Evolutionary conservation across 2,329 filamentous ascomycete species (phyloP).

Genomic region (Magnaporthiopsis incrustans): DNA sequence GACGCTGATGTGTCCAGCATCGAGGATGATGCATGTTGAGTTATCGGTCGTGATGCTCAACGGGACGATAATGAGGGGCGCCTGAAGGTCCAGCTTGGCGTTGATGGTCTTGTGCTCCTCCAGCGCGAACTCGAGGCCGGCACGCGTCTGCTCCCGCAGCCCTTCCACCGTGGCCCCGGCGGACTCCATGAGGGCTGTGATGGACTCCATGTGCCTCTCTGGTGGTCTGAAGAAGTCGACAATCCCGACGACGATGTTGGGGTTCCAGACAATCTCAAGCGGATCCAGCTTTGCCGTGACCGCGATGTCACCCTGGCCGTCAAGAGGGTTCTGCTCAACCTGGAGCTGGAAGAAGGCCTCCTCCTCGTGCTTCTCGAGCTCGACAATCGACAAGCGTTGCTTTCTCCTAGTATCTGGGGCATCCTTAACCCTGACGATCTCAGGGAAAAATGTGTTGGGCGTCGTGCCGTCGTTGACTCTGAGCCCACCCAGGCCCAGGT

Average conservation of each 20-base stretch:
- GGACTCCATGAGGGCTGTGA: conserved; percentile 88
- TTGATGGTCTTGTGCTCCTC: conserved; percentile 98
- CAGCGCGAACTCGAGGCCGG: conserved; percentile 89
- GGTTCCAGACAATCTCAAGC: conserved; percentile 96
- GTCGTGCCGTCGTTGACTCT: conserved; percentile 95
- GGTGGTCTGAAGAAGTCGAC: conserved; percentile 95
- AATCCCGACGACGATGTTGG: conserved; percentile 82
- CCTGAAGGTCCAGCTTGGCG: conserved; percentile 88
- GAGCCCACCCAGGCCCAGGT: conserved; percentile 85
- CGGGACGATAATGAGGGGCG: conserved; percentile 90
- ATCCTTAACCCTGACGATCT: conserved; percentile 94
- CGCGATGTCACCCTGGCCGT: conserved; percentile 84
- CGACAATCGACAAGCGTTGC: conserved; percentile 43
- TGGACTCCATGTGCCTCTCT: conserved; percentile 96
- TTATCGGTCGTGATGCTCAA: conserved; percentile 78
- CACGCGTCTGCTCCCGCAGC: conserved; percentile 87
- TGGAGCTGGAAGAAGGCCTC: conserved; percentile 89
- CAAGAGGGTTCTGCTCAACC: conserved; percentile 90
- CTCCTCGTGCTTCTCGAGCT: conserved; percentile 38
- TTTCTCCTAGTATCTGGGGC: conserved; percentile 46
- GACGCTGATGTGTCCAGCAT: conserved; percentile 92
- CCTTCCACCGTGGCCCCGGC: conserved; percentile 94
- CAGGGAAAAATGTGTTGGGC: conserved; percentile 79
- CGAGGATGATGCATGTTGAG: conserved; percentile 84
- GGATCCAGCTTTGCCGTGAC: conserved; percentile 88